Evolutionary conservation across 2,329 filamentous ascomycete genomes (phyloP).

Genomic region (Penicillium janthinellum): DNA sequence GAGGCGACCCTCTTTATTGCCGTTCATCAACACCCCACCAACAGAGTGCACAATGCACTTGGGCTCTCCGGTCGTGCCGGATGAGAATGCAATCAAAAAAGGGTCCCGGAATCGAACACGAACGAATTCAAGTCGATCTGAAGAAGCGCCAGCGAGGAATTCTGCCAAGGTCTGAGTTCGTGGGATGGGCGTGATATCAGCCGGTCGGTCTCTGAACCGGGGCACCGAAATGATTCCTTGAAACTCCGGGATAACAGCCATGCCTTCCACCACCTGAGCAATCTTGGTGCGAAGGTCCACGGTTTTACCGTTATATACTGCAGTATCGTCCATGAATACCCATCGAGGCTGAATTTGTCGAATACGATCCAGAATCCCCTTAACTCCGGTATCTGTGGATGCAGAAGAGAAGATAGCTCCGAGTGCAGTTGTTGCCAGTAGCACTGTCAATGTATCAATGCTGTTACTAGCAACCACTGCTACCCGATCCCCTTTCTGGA

Average conservation of each 20-base stretch:
- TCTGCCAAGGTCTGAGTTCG: background rate
- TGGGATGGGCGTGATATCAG: slow-evolving; percentile 1
- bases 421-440: slow-evolving; percentile 67
- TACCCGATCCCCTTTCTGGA: slow-evolving; percentile 70
- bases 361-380: slow-evolving; percentile 72
- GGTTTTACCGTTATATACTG: slow-evolving; percentile 75
- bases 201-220: slow-evolving; percentile 1
- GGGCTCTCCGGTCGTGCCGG: slow-evolving; percentile 77
- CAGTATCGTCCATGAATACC: slow-evolving; percentile 77
- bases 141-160: background rate
- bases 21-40: slow-evolving; percentile 37
- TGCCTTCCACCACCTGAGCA: slow-evolving; percentile 62
- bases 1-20: slow-evolving; percentile 61
- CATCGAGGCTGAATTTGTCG: slow-evolving; percentile 73
- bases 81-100: slow-evolving; percentile 74
- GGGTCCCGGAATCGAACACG: slow-evolving; percentile 71
- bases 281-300: slow-evolving; percentile 76
- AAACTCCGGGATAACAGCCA: slow-evolving; percentile 63
- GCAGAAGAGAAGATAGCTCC: slow-evolving; percentile 74
- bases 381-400: slow-evolving; percentile 79
- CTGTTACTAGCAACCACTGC: slow-evolving; percentile 75
- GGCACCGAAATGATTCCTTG: slow-evolving; percentile 40
- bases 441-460: slow-evolving; percentile 70
- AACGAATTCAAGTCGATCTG: slow-evolving; percentile 53
- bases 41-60: slow-evolving; percentile 79